Base-by-base conservation (phyloP, 2,329 filamentous ascomycete species). In the Ceratocystis huliohia region DNA sequence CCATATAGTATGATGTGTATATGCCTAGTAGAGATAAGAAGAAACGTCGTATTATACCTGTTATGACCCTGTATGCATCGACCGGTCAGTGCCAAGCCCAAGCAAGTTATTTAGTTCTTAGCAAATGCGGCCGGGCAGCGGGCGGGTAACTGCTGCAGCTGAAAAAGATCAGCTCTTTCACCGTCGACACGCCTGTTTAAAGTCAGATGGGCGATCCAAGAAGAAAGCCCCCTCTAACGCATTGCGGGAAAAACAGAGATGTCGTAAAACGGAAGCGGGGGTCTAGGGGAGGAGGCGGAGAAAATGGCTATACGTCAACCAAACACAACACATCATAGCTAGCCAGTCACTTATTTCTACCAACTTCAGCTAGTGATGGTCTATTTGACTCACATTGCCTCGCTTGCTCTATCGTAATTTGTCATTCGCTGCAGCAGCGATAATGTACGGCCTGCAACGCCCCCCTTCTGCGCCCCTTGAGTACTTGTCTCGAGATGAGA, bases 81-180 rank as follows among this genome's bases (percentile, higher is more conserved):
- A 22, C n/a, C 48, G 48, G 20, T 53, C 37, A 53, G 48, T 53
- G 48, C 48, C n/a, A 53, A 53, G 48, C 28, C 48, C n/a, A 53
- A 25, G 48, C 25, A 28, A 57, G 53, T 57, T 17, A 57, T 28
- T 57, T 53, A 22, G 17, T 50, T 22, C 28, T 33, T 33, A 28
- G 15, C 15, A 57, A 33, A 17, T 57, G 28, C 53, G 28, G 53
- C 53, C 28, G 28, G 53, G 53, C 28, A 15, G 53, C 53, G 53
- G 28, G 25, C 53, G 53, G 53, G 28, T 57, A 57, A n/a, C 53
- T 33, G 28, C 53, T 57, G 53, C 22, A 57, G 53, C 53, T 57
- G 53, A 57, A 15, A n/a, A 15, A 57, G 22, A 30, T 57, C 53
- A 57, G 53, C 53, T 57, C 30, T 30, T 57, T 33, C 25, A 22